Percentiles rank a stretch among this genome's conserved stretches.
These are phyloP conservation scores for Vaccinium myrtillus DNA, from an alignment of 148 eudicot genomes.

Conservation along the genomic window DNA sequence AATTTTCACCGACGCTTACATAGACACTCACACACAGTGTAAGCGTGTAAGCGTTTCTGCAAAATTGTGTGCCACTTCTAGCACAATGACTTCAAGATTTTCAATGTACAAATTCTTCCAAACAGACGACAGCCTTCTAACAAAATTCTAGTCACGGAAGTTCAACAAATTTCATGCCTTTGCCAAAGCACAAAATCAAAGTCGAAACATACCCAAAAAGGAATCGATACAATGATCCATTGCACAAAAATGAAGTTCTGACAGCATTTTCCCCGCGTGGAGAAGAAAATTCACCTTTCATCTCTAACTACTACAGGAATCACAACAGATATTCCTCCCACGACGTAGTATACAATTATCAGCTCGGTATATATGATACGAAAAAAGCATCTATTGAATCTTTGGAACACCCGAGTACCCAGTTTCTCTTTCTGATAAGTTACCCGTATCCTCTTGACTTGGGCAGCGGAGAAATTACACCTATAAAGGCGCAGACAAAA, in stretches of 20 bases:
- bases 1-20: no score
- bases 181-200: slow-evolving; percentile 3
- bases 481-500: not conserved
- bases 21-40: no score
- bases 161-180: not conserved
- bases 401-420: not conserved
- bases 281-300: not conserved
- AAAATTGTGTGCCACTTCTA: no score
- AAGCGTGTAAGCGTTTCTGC: no score
- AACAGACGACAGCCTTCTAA: not conserved
- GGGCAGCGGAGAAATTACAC: not conserved
- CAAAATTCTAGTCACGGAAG: not conserved
- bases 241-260: slow-evolving; percentile 6
- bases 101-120: not conserved
- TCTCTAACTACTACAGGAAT: not conserved
- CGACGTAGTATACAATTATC: slow-evolving; percentile 2
- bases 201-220: not conserved
- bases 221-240: not conserved
- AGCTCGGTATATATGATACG: not conserved
- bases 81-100: not conserved
- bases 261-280: not conserved
- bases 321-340: not conserved
- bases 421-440: not conserved
- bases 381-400: not conserved
- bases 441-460: not conserved